Percentiles rank a stretch among this genome's conserved stretches.
phyloP scores from a whole-genome alignment of 2,329 filamentous ascomycete species.

The Drechmeria coniospora region DNA sequence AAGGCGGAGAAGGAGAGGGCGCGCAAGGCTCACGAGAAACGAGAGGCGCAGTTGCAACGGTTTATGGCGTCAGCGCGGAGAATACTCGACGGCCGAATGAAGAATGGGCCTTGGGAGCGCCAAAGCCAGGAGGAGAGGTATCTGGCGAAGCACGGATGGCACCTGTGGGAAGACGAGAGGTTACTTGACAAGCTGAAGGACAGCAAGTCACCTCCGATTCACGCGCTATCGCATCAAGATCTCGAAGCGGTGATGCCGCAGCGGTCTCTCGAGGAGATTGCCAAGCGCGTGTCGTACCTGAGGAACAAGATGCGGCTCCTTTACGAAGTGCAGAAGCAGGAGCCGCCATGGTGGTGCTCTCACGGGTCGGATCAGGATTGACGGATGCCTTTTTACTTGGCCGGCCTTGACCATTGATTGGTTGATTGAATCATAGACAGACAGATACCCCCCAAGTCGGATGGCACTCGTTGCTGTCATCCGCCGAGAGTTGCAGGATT shows the following conservation, averaged over 20 bases:
- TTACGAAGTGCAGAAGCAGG: slow-evolving; percentile 5
- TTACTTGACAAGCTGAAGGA: slow-evolving; percentile 11
- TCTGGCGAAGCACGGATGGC: slow-evolving; percentile 11
- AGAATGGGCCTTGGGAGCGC: not conserved
- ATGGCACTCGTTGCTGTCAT: too few species aligned
- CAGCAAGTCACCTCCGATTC: slow-evolving; percentile 4
- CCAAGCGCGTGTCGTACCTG: slow-evolving; percentile 8
- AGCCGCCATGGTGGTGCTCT: slow-evolving; percentile 13
- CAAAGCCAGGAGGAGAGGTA: slow-evolving; percentile 4
- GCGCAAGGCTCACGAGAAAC: not conserved
- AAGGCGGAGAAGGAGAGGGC: slow-evolving; percentile 2
- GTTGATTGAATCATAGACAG: too few species aligned
- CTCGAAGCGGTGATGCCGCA: slow-evolving; percentile 5
- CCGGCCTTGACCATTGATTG: too few species aligned
- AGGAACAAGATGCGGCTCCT: slow-evolving; percentile 8
- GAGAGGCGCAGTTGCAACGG: slow-evolving; percentile 4
- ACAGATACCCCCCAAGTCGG: too few species aligned
- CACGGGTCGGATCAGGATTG: too few species aligned
- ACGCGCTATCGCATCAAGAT: too few species aligned
- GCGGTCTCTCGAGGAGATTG: slow-evolving; percentile 7
- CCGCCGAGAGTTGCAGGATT: too few species aligned
- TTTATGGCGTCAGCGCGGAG: slow-evolving; percentile 7
- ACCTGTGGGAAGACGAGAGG: slow-evolving; percentile 11
- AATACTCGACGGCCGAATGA: too few species aligned
- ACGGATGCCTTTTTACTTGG: too few species aligned